Base-by-base conservation (phyloP, 1,139 yeast genomes). In the Torulaspora pretoriensis region DNA sequence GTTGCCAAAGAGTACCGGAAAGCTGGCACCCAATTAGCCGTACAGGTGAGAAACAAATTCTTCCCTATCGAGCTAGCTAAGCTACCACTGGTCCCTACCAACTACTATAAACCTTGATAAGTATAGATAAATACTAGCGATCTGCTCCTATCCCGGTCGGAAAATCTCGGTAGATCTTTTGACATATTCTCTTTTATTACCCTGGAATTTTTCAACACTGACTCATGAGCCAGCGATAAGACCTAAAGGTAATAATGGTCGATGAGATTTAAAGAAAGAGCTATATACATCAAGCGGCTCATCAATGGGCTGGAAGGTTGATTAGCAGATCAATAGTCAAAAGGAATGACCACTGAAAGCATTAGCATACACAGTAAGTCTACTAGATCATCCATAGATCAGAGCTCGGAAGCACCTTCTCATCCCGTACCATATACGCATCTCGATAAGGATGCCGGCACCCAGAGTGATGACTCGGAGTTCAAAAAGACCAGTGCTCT, bases 1-100 rank as follows among this genome's bases (percentile, higher is more conserved):
- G 76, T 92, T 33, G 76, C 84, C 51, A 82, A 87, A 58, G 80
- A 78, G n/a, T 73, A 71, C 58, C 74, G 77, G 57, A 92, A 90
- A 69, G 73, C 78, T 36, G 97, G 96, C 2, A 78, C 89, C n/a
- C 72, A 76, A 42, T 72, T 90, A 34, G 68, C 78, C 54, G 80
- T 90, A 49, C 84, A 86, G 57, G 83, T 92, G 44, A 78, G 97
- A 65, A 94, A 92, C 53, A 90, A 89, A 64, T 67, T 74, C 57
- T 80, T 94, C 63, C 83, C 82, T 35, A 96, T 88, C 4, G 72
- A 66, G 28, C 77, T 90, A 25, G 72, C 81, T 31, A 87, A 86
- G 67, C 74, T 90, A 76, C 98, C 98, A 13, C 86, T 92, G 61
- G 84, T 87, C 8, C 75, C 79, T 43, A 77, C 87, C 44, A 76